These are phyloP conservation scores for Pogostemon cablin DNA, from an alignment of 257 asterid species.

Conservation along the genomic window DNA sequence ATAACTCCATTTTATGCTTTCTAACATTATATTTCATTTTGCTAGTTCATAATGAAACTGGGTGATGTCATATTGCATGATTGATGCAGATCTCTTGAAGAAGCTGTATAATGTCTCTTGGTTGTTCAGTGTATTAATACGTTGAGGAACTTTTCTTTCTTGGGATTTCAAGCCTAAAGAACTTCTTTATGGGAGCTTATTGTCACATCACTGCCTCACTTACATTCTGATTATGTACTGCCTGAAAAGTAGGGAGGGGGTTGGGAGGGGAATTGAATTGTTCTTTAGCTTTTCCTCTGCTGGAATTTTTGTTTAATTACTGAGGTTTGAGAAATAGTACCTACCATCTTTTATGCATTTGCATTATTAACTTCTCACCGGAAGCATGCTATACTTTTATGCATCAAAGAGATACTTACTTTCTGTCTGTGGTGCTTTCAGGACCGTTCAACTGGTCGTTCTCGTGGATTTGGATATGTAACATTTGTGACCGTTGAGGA, in stretches of 20 bases:
- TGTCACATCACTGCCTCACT: neutral
- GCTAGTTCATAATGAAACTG: neutral
- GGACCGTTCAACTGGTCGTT: conserved; percentile 96
- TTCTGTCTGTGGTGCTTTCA: conserved; percentile 44
- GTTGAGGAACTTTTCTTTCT: neutral
- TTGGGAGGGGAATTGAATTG: neutral
- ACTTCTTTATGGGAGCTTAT: neutral
- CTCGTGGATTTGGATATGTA: conserved; percentile 98
- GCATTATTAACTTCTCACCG: conserved; percentile 21
- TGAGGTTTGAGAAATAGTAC: conserved; percentile 2
- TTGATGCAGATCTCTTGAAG: neutral
- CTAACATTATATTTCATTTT: neutral
- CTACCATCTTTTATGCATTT: neutral
- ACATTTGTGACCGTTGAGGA: conserved; percentile 80
- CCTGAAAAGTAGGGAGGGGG: conserved; percentile 16
- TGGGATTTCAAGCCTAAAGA: too few relatives aligned
- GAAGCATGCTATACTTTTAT: conserved; percentile 12
- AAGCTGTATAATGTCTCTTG: neutral
- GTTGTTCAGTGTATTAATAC: neutral
- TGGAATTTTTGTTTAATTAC: neutral
- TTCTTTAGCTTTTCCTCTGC: neutral
- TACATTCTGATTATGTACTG: neutral
- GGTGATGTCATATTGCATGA: conserved; percentile 1
- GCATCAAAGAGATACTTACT: neutral
- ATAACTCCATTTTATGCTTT: neutral